These are phyloP conservation scores for Chondrus crispus DNA, from an alignment of 23 red algal genomes.

Conservation along the genomic window DNA sequence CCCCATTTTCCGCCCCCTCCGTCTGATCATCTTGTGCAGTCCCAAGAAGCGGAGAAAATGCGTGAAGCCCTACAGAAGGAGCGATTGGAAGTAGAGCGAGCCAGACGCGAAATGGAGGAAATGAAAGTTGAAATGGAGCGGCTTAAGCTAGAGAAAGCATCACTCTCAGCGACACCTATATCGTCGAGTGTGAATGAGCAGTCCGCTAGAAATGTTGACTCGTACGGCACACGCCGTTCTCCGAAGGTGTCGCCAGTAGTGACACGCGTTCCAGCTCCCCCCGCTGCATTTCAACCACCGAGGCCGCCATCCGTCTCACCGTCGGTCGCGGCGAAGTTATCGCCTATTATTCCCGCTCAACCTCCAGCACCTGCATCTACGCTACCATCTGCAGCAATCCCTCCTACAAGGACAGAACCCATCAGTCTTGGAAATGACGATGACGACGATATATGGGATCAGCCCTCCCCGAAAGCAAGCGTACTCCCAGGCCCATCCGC, in stretches of 20 bases:
- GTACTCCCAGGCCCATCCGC: not conserved
- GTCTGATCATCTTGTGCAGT: not conserved
- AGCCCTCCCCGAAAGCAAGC: slow-evolving; percentile 51
- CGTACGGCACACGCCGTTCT: too few species aligned
- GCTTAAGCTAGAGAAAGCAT: slow-evolving; percentile 49
- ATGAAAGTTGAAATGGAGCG: slow-evolving; percentile 63
- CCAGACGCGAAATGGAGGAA: slow-evolving; percentile 52
- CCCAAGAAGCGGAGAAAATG: slow-evolving; percentile 8
- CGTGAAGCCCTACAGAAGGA: slow-evolving; percentile 39
- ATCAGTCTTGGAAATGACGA: slow-evolving; percentile 29
- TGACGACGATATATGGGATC: slow-evolving; percentile 68
- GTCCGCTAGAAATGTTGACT: too few species aligned
- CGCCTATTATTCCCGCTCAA: not conserved
- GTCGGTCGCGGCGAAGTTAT: not conserved
- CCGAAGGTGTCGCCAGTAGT: not conserved
- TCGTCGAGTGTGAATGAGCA: too few species aligned
- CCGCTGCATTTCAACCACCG: not conserved
- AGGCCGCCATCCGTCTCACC: not conserved
- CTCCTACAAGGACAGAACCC: not conserved
- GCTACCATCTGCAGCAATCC: not conserved
- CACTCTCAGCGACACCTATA: not conserved
- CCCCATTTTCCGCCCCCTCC: not conserved
- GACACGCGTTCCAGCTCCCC: not conserved
- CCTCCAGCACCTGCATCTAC: not conserved
- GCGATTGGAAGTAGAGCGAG: slow-evolving; percentile 32